phyloP scores from a whole-genome alignment of 139 green algal species.

The Micromonas commoda region DNA sequence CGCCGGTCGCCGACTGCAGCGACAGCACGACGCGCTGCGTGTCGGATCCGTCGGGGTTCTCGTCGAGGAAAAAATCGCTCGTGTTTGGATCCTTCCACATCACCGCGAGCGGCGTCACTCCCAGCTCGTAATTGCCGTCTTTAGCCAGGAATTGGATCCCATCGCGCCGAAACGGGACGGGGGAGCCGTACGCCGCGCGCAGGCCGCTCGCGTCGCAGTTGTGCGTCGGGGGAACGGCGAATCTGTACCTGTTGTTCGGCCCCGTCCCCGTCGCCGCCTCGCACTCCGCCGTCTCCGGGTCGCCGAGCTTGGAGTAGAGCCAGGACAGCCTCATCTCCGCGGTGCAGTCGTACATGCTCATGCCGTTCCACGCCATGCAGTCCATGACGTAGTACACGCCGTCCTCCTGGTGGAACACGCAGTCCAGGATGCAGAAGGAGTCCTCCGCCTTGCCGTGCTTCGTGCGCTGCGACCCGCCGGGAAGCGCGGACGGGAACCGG shows the following conservation, averaged over 20 bases:
- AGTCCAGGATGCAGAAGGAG: conserved; percentile 73
- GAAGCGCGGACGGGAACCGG: conserved; percentile 53
- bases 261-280: not conserved
- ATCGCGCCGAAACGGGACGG: conserved; percentile 57
- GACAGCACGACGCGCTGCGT: conserved; percentile 41
- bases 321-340: conserved; percentile 80
- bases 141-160: conserved; percentile 71
- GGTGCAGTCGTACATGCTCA: conserved; percentile 66
- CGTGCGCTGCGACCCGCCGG: conserved; percentile 38
- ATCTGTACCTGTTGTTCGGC: conserved; percentile 33
- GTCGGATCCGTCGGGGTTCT: conserved; percentile 63
- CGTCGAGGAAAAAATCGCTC: conserved; percentile 48
- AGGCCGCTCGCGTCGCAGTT: conserved; percentile 41
- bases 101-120: conserved; percentile 63
- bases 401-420: conserved; percentile 59
- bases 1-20: conserved; percentile 52
- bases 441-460: conserved; percentile 27
- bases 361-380: conserved; percentile 78
- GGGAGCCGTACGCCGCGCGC: conserved; percentile 20
- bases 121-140: conserved; percentile 66
- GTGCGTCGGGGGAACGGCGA: conserved; percentile 21
- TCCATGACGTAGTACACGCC: conserved; percentile 62
- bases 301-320: conserved; percentile 56
- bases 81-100: conserved; percentile 96
- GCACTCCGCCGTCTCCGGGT: conserved; percentile 30